Conservation (phyloP, 2,329 filamentous ascomycete species). For the Penicillium sp. region DNA sequence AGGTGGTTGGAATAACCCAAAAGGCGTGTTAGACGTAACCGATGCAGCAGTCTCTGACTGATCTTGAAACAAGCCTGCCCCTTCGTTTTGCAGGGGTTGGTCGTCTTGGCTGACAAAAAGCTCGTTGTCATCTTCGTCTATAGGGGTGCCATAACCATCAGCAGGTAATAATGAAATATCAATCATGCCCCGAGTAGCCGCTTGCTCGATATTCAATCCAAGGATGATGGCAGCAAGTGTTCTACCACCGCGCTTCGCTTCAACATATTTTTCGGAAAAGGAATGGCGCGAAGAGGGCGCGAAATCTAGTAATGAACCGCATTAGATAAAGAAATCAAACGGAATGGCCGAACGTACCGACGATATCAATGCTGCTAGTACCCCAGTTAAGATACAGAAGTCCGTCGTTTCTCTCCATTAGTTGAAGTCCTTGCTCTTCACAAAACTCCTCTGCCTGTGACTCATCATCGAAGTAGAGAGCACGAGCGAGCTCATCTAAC, state of each 20-base stretch:
- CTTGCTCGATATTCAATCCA: constrained; percentile 52
- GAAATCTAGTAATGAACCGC: constrained; percentile 29
- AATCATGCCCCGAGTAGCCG: constrained; percentile 48
- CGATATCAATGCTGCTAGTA: constrained; percentile 43
- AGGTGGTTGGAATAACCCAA: neutral
- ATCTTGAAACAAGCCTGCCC: neutral
- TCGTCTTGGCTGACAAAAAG: constrained; percentile 38
- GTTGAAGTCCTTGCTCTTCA: constrained; percentile 49
- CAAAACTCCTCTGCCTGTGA: constrained; percentile 54
- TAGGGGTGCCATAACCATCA: constrained; percentile 25
- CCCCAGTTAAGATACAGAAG: constrained; percentile 50
- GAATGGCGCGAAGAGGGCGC: constrained; percentile 47
- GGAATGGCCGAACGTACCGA: constrained; percentile 36
- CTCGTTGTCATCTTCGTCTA: constrained; percentile 30
- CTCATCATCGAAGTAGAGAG: constrained; percentile 54
- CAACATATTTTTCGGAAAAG: constrained; percentile 53
- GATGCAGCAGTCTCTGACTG: neutral
- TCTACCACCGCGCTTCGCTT: constrained; percentile 55
- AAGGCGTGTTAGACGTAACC: neutral
- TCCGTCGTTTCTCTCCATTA: constrained; percentile 45
- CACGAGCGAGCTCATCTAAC: constrained; percentile 47
- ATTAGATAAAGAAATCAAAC: constrained; percentile 6
- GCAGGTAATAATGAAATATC: constrained; percentile 36
- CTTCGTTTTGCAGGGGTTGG: constrained; percentile 18
- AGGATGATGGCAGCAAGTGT: constrained; percentile 55